Percentiles rank a stretch among this genome's conserved stretches.
Conservation (phyloP, 1,139 yeast species). For the Schizosaccharomyces versatilis region DNA sequence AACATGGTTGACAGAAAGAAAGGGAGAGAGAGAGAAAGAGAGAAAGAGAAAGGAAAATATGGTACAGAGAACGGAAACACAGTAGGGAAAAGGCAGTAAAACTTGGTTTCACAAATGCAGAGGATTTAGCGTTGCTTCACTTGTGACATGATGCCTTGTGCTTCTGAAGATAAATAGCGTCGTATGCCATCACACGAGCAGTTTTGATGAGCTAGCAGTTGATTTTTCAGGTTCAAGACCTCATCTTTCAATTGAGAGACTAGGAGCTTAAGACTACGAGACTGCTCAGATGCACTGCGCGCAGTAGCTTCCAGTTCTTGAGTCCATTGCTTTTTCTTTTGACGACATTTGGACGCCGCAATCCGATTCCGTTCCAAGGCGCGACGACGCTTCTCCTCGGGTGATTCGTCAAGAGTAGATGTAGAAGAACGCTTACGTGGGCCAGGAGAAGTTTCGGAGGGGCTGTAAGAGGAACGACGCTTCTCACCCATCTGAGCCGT, state of each 20-base stretch:
- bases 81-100: too few species aligned
- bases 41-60: too few species aligned
- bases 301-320: constrained; percentile 10
- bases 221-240: constrained; percentile 7
- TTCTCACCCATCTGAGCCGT: too few species aligned
- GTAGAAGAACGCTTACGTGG: background rate
- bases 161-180: constrained; percentile 11
- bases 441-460: too few species aligned
- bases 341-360: constrained; percentile 11
- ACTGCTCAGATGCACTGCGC: constrained; percentile 9
- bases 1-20: too few species aligned
- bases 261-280: constrained; percentile 6
- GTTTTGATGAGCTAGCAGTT: constrained; percentile 6
- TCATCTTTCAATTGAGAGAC: constrained; percentile 7
- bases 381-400: background rate
- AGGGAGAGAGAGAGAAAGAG: too few species aligned
- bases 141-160: background rate
- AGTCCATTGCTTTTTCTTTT: constrained; percentile 11
- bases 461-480: too few species aligned
- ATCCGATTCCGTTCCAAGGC: constrained; percentile 9
- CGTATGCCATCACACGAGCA: constrained; percentile 14
- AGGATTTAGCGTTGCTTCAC: background rate
- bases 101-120: too few species aligned
- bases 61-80: too few species aligned
- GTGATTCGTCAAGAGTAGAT: background rate